Percentiles rank a stretch among this genome's conserved stretches.
phyloP scores from a whole-genome alignment of 164 flowering plant species.

The Buxus sempervirens region DNA sequence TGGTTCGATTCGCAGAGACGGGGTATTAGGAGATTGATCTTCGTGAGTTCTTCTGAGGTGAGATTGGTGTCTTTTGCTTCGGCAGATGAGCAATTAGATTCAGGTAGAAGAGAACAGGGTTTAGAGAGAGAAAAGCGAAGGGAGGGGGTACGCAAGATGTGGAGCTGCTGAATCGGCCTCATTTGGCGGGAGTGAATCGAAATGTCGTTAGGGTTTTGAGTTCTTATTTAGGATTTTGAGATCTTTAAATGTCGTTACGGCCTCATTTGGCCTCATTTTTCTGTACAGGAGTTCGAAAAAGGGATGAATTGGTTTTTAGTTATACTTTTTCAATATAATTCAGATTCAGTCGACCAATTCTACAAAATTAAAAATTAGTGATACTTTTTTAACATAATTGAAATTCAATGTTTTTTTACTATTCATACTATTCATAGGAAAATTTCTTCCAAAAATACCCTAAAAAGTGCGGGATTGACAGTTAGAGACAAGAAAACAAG shows the following conservation, averaged over 20 bases:
- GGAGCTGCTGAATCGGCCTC: not conserved
- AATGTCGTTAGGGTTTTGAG: not conserved
- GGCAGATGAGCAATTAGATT: not conserved
- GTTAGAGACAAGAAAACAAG: too few species aligned
- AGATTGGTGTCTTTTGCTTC: conserved; percentile 3
- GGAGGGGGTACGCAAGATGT: not conserved
- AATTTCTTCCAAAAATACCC: too few species aligned
- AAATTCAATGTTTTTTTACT: too few species aligned
- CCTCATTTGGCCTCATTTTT: too few species aligned
- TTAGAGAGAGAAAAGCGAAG: not conserved
- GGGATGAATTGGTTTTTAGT: too few species aligned
- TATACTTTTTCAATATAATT: too few species aligned
- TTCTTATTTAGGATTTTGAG: not conserved
- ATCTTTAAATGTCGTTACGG: not conserved
- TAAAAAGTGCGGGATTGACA: too few species aligned
- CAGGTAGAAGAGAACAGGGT: not conserved
- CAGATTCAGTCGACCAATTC: too few species aligned
- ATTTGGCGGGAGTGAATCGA: not conserved
- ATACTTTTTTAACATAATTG: too few species aligned
- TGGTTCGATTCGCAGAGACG: conserved; percentile 42
- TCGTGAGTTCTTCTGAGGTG: conserved; percentile 29
- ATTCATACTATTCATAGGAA: too few species aligned
- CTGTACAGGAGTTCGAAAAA: too few species aligned
- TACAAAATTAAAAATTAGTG: too few species aligned
- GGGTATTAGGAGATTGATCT: conserved; percentile 42